These are phyloP conservation scores for Globisporangium solare DNA, from an alignment of 352 stramenopile species.

Conservation along the genomic window DNA sequence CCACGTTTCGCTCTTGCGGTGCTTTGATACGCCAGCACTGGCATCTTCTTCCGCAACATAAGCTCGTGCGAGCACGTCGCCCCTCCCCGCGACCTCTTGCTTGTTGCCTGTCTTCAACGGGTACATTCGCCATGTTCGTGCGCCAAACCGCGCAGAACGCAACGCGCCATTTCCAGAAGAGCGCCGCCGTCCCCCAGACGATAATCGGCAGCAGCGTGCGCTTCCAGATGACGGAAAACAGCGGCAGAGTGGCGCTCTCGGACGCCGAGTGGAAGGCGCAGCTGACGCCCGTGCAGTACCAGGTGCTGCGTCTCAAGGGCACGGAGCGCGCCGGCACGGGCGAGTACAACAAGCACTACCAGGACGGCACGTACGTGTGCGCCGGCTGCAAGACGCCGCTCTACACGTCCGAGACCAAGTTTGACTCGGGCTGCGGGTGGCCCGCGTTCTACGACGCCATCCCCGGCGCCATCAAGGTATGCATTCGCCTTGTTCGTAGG, in stretches of 20 bases:
- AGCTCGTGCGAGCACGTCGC: background rate
- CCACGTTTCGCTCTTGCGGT: background rate
- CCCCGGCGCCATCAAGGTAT: conserved; percentile 79
- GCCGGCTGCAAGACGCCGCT: conserved; percentile 83
- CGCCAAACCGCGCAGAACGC: conserved; percentile 11
- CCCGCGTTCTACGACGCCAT: conserved; percentile 89
- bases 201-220: background rate
- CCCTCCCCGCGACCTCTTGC: background rate
- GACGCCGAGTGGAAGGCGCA: conserved; percentile 81
- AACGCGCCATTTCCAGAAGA: conserved; percentile 6
- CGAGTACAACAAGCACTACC: conserved; percentile 87
- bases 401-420: conserved; percentile 88
- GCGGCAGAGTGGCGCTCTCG: conserved; percentile 30
- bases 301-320: conserved; percentile 88
- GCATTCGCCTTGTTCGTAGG: background rate
- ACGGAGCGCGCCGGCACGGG: conserved; percentile 86
- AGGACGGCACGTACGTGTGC: conserved; percentile 85
- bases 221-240: conserved; percentile 43
- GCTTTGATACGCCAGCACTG: background rate
- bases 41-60: background rate
- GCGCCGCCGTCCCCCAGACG: background rate
- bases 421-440: conserved; percentile 89
- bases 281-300: conserved; percentile 75
- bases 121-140: background rate
- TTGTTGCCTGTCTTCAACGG: background rate